A percentile compares a stretch with the other conserved stretches of the same genome.
phyloP scores from a whole-genome alignment of 179 eudicot genomes.

The Patellifolia procumbens region DNA sequence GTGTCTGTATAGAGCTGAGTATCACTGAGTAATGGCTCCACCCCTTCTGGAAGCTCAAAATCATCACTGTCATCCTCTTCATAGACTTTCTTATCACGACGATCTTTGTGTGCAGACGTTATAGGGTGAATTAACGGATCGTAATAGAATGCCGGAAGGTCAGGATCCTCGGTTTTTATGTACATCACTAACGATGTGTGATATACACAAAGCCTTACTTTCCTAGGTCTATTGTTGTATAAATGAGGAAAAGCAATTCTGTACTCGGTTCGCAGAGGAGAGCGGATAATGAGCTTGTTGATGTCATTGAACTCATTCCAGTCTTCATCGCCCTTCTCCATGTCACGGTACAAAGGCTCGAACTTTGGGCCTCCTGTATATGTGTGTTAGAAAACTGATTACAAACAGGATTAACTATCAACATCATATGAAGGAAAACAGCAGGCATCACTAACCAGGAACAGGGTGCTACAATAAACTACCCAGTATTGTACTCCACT shows the following conservation, averaged over 20 bases:
- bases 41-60: slow-evolving; percentile 84
- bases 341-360: slow-evolving; percentile 98
- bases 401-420: slow-evolving; percentile 12
- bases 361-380: slow-evolving; percentile 92
- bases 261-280: slow-evolving; percentile 95
- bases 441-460: neutral
- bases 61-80: slow-evolving; percentile 88
- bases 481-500: no score
- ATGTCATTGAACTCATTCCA: slow-evolving; percentile 99
- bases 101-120: slow-evolving; percentile 58
- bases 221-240: slow-evolving; percentile 95
- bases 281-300: slow-evolving; percentile 91
- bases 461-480: neutral
- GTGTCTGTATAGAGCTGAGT: slow-evolving; percentile 90
- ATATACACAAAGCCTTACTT: slow-evolving; percentile 83
- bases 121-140: slow-evolving; percentile 97
- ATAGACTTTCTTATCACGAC: slow-evolving; percentile 63
- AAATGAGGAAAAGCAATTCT: slow-evolving; percentile 96
- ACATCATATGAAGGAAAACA: neutral
- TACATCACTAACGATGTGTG: slow-evolving; percentile 98
- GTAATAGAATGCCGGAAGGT: slow-evolving; percentile 94
- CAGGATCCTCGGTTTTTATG: slow-evolving; percentile 97
- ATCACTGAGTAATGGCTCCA: slow-evolving; percentile 71
- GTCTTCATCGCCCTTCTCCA: slow-evolving; percentile 99
- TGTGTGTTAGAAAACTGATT: neutral